Conservation (phyloP, 805 yeast genomes). For the Soucietia sequanensis region DNA sequence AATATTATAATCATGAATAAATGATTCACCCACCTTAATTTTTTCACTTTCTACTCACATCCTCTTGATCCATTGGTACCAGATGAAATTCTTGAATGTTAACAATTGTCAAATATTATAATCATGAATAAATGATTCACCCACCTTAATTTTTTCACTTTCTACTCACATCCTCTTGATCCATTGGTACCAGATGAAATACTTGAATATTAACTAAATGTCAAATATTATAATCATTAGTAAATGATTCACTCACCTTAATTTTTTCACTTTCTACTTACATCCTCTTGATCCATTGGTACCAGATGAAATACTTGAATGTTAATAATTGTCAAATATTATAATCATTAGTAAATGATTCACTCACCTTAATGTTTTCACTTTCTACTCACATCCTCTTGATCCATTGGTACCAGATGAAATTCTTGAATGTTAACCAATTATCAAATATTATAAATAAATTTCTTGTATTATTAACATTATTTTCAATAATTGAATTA, state of each 20-base stretch:
- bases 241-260: no score
- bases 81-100: constrained; percentile 8
- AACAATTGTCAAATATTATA: constrained; percentile 11
- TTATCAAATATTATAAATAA: constrained; percentile 11
- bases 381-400: no score
- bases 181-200: constrained; percentile 7
- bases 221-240: constrained; percentile 11
- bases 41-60: no score
- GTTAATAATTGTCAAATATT: constrained; percentile 11
- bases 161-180: no score
- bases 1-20: constrained; percentile 11
- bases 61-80: constrained; percentile 8
- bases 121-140: constrained; percentile 10
- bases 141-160: no score
- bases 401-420: constrained; percentile 7
- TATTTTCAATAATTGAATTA: no score
- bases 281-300: no score
- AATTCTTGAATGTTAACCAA: constrained; percentile 8
- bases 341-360: constrained; percentile 10
- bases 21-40: no score
- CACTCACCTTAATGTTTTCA: no score
- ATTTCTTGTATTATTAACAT: no score
- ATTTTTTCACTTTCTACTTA: no score
- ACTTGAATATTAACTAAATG: constrained; percentile 9
- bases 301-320: constrained; percentile 7